Evolutionary conservation across 73 alveolate species (phyloP).

Genomic region (Paramecium caudatum): DNA sequence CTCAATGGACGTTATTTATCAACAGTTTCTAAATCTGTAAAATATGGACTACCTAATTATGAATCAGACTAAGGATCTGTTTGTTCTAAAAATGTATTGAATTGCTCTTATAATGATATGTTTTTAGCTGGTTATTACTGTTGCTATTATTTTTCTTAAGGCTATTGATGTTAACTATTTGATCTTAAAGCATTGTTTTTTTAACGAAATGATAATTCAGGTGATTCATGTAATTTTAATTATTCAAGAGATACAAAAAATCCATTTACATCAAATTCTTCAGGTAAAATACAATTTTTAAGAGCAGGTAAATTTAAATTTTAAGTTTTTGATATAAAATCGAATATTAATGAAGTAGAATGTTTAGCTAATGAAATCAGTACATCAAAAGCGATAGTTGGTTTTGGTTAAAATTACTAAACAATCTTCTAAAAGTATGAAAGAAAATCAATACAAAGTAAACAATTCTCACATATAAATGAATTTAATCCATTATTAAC

Average conservation of each 20-base stretch:
- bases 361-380: neutral
- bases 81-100: slow-evolving; percentile 47
- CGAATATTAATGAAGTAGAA: slow-evolving; percentile 41
- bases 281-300: slow-evolving; percentile 45
- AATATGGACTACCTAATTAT: slow-evolving; percentile 58
- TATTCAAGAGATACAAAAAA: slow-evolving; percentile 35
- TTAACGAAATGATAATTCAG: slow-evolving; percentile 46
- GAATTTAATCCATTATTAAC: slow-evolving; percentile 41
- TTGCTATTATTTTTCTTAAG: neutral
- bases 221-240: slow-evolving; percentile 11
- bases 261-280: slow-evolving; percentile 67
- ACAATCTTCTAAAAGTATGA: neutral
- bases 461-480: slow-evolving; percentile 29
- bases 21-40: slow-evolving; percentile 30
- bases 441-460: slow-evolving; percentile 17
- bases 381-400: neutral
- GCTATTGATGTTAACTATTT: neutral
- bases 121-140: slow-evolving; percentile 5
- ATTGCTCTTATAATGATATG: neutral
- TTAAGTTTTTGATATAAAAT: slow-evolving; percentile 42
- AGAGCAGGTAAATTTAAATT: slow-evolving; percentile 30
- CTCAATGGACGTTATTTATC: slow-evolving; percentile 33
- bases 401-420: neutral
- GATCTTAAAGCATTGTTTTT: slow-evolving; percentile 5
- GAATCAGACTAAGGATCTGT: slow-evolving; percentile 52